These are phyloP conservation scores for Friedmanniomyces endolithicus DNA, from an alignment of 495 filamentous ascomycete genomes.

Conservation along the genomic window DNA sequence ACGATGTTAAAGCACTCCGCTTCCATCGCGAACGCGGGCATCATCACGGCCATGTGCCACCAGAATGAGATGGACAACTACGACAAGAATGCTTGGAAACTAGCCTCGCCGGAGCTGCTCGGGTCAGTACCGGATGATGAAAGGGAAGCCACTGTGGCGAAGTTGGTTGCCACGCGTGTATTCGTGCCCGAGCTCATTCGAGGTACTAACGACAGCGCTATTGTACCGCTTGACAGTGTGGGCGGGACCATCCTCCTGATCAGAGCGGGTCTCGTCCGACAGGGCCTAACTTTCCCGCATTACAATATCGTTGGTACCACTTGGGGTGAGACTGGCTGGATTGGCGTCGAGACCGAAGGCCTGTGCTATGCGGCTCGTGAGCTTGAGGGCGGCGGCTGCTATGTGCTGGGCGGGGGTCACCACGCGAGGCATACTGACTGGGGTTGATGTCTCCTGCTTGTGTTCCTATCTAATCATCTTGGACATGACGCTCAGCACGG, in stretches of 20 bases:
- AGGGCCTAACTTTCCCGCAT: slow-evolving; percentile 5
- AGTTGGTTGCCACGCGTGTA: background rate
- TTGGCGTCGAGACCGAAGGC: slow-evolving; percentile 14
- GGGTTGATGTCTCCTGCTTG: no score
- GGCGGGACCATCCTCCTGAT: slow-evolving; percentile 10
- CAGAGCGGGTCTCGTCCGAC: slow-evolving; percentile 2
- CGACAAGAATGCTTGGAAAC: slow-evolving; percentile 13
- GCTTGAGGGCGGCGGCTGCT: slow-evolving; percentile 8
- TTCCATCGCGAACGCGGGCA: background rate
- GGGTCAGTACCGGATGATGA: background rate
- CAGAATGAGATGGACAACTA: slow-evolving; percentile 15
- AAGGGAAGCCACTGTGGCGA: background rate
- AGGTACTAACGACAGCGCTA: background rate
- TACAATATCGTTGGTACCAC: slow-evolving; percentile 11
- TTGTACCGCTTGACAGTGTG: slow-evolving; percentile 4
- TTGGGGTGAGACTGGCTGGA: slow-evolving; percentile 10
- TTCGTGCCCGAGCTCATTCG: slow-evolving; percentile 3
- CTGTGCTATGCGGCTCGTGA: slow-evolving; percentile 3
- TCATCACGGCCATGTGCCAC: slow-evolving; percentile 8
- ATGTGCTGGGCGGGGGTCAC: slow-evolving; percentile 6
- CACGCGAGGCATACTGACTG: slow-evolving; percentile 9
- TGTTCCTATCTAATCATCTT: no score
- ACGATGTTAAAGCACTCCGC: slow-evolving; percentile 1
- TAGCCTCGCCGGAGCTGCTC: background rate
- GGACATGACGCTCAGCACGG: no score